phyloP scores from a whole-genome alignment of 176 grass and related monocot genomes.

The Echinochloa phyllopogon region DNA sequence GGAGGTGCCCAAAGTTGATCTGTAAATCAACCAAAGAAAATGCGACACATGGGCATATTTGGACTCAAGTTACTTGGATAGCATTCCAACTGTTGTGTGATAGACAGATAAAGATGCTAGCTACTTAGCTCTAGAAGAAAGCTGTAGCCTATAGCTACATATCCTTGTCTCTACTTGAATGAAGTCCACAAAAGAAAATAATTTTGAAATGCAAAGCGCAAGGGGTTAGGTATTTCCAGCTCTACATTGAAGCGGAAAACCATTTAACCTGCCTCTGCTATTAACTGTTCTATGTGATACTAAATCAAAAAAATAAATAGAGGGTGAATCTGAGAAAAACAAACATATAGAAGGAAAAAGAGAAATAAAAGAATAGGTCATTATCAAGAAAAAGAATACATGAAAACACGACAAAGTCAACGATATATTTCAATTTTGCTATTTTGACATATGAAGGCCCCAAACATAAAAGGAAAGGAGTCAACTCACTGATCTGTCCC shows the following conservation, averaged over 20 bases:
- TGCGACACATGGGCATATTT: background rate
- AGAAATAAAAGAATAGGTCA: background rate
- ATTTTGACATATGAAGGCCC: background rate
- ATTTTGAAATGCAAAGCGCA: slow-evolving; percentile 12
- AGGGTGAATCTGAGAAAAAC: background rate
- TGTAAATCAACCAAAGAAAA: background rate
- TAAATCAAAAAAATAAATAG: background rate
- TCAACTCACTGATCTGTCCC: slow-evolving; percentile 78
- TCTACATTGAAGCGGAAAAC: background rate
- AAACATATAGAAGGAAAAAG: background rate
- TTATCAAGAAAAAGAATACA: background rate
- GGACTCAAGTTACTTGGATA: background rate
- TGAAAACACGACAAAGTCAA: background rate
- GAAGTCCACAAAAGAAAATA: background rate
- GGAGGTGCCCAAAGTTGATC: background rate
- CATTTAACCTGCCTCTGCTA: background rate
- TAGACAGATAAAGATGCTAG: background rate
- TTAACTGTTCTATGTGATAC: background rate
- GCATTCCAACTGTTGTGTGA: background rate
- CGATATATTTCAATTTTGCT: background rate
- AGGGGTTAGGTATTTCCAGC: background rate
- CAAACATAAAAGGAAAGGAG: slow-evolving; percentile 18
- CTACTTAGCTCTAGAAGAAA: background rate
- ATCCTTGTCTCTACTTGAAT: background rate
- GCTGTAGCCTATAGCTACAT: background rate